These are phyloP conservation scores for Dactylorhiza incarnata DNA, from an alignment of 106 monocot species.

Conservation along the genomic window DNA sequence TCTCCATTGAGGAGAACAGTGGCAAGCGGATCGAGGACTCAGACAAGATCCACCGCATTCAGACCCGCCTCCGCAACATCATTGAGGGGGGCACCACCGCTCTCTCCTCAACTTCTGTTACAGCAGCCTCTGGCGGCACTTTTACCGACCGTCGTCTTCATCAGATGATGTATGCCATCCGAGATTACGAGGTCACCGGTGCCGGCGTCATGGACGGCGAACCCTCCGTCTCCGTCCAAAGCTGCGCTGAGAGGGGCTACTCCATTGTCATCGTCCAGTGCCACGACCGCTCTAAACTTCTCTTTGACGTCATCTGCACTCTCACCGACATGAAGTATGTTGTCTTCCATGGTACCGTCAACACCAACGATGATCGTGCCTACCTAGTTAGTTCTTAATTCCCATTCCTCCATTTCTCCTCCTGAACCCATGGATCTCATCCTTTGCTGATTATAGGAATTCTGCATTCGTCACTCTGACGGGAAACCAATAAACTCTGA, in stretches of 20 bases:
- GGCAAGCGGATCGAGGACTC: constrained; percentile 13
- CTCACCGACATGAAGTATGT: constrained; percentile 58
- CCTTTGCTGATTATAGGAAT: constrained; percentile 22
- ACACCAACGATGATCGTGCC: constrained; percentile 22
- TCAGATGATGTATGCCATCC: constrained; percentile 42
- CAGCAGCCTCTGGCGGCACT: background rate
- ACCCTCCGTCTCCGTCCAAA: constrained; percentile 18
- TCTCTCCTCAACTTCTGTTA: background rate
- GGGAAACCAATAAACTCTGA: constrained; percentile 32
- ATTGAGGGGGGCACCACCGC: background rate
- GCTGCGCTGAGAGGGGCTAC: constrained; percentile 52
- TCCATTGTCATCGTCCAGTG: constrained; percentile 41
- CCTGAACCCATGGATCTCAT: background rate
- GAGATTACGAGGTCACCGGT: constrained; percentile 21
- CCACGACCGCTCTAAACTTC: constrained; percentile 62
- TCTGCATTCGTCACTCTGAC: constrained; percentile 37
- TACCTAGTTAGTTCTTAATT: constrained; percentile 25
- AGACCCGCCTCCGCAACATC: constrained; percentile 37
- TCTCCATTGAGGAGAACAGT: constrained; percentile 34
- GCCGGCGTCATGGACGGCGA: background rate
- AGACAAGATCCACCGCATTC: constrained; percentile 13
- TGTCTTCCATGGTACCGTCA: constrained; percentile 58
- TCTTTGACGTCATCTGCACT: constrained; percentile 55
- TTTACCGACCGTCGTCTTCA: constrained; percentile 41
- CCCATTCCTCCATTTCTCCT: background rate